Base-by-base conservation (phyloP, 306 rosid species). In the Arachis hypogaea region DNA sequence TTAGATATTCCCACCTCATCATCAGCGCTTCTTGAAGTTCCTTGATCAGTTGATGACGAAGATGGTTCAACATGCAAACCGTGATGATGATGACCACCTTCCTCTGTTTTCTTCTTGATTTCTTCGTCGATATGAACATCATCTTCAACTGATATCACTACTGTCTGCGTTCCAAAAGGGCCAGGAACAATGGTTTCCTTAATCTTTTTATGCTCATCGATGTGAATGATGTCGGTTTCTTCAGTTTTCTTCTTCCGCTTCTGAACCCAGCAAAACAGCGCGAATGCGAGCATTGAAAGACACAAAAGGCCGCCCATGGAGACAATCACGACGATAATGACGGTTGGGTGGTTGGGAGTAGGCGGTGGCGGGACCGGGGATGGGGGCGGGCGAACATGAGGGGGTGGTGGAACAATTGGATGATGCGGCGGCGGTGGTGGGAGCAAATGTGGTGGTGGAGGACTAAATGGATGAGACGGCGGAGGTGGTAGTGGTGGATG, bases 251-350 rank as follows among this genome's bases (percentile, higher is more conserved):
- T 89, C 82, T 82, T 85, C 65, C 69, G 81, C 81, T 67, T 89
- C 75, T 85, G 86, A 0, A 91, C 33, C 72, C 68, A 85, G 51
- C 87, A 85, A 43, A 72, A 85, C 29, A 91, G 61, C 10, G 89
- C 88, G 1, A 75, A 84, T 6, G 93, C 92, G 4, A 91, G 82
- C 82, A 93, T 40, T 29, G 88, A 86, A 14, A 89, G 82, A 74
- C 86, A 75, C 76, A 85, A 41, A 16, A 87, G 44, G 9, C 94
- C 85, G 1, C 96, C 94, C 5, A 78, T 16, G 7, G 91, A 89
- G 54, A 86, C 79, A 40, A 88, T 58, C 62, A 89, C 86, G 12
- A 89, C 62, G 52, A 91, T 72, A 63, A 91, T 84, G 66, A 93
- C 78, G 0, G 78, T 86, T 6, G 86, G 88, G 76, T 81, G 78